Evolutionary conservation across 352 stramenopile genomes (phyloP).

Genomic region (Phytophthora pistaciae): DNA sequence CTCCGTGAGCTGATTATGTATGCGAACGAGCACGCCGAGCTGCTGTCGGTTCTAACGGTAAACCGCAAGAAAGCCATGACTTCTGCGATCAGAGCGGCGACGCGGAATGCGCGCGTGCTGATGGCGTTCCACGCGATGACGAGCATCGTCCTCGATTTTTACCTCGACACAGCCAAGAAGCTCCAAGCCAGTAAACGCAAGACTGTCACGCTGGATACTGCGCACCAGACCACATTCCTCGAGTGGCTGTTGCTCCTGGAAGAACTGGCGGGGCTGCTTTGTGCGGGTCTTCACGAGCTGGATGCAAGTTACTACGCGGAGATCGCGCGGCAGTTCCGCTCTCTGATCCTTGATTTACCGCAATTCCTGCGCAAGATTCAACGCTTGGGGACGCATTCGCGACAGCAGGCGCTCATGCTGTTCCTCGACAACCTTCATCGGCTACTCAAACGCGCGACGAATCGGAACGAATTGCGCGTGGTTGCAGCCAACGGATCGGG

Average conservation of each 20-base stretch:
- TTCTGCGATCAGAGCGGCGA: conserved; percentile 34
- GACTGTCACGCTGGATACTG: background rate
- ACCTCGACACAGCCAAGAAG: conserved; percentile 35
- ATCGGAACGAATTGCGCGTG: conserved; percentile 55
- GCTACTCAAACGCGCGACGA: conserved; percentile 48
- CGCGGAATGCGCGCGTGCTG: conserved; percentile 45
- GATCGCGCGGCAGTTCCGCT: conserved; percentile 38
- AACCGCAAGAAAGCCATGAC: conserved; percentile 55
- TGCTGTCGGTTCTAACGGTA: conserved; percentile 41
- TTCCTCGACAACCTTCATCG: conserved; percentile 58
- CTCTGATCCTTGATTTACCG: conserved; percentile 42
- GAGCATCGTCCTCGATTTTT: conserved; percentile 50
- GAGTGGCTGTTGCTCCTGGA: conserved; percentile 55
- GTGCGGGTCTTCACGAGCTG: conserved; percentile 49
- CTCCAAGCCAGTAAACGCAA: background rate
- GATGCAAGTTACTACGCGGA: conserved; percentile 48
- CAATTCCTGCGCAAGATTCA: conserved; percentile 55
- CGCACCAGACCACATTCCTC: conserved; percentile 12
- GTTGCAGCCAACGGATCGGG: conserved; percentile 47
- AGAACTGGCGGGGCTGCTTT: conserved; percentile 49
- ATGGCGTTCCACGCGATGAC: conserved; percentile 44
- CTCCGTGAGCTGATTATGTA: conserved; percentile 43
- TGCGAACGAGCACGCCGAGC: conserved; percentile 32
- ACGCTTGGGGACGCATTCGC: conserved; percentile 29
- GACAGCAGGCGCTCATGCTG: conserved; percentile 39